Base-by-base conservation (phyloP, 805 yeast species). In the Starmerella gropengiesseri region DNA sequence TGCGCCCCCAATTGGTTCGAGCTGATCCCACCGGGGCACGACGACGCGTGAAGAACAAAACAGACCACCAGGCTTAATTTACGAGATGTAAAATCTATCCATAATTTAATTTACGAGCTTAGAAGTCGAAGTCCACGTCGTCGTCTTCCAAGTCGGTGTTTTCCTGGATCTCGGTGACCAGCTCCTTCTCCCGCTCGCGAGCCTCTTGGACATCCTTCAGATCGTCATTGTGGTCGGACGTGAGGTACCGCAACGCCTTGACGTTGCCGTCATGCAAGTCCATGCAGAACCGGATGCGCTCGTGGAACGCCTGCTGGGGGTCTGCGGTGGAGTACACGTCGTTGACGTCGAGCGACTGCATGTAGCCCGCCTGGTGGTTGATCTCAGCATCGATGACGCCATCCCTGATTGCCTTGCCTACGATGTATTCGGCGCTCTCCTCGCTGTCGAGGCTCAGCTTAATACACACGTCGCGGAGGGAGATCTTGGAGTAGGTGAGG, bases 371-470 rank as follows among this genome's bases (percentile, higher is more conserved):
- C 58, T 83, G 84, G 64, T 87, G 95, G 60, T 91, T 83, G 53
- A 91, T 81, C 43, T 77, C 74, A 3, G 98, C 97, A 57, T 91
- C 97, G 59, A 91, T 84, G 40, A 91, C 97, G 47, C 95, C 95
- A 60, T 91, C 99, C 57, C 95, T 78, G 46, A 91, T 89, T 20
- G 96, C 91, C 67, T 91, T 89, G 29, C 95, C 84, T 18, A 91
- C 95, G 61, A 91, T 86, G 61, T 89, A 91, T 66, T 91, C 99
- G 1, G 95, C 94, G 55, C 89, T 79, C 58, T 91, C 87, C 66
- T 91, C 99, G 37, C 87, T 78, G 56, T 89, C 98, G 49, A 91
- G 72, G 54, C 82, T 86, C 59, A 91, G 73, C 59, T 89, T 84
- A 55, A 91, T 73, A 63, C 98, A 91, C 44, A 91, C 86, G 59